phyloP scores from a whole-genome alignment of 306 rosid species.

The Acacia melanoxylon region DNA sequence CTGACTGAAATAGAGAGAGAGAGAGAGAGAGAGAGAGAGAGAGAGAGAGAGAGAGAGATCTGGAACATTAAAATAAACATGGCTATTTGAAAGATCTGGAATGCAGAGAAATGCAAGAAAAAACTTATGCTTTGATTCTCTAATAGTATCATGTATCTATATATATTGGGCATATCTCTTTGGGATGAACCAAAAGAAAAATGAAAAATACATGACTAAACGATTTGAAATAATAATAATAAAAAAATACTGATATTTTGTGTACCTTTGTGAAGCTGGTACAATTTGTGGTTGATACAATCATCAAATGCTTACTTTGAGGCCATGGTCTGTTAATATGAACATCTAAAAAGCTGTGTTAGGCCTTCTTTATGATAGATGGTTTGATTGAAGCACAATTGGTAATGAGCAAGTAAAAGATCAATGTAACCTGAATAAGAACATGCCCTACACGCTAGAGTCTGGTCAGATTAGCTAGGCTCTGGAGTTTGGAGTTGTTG shows the following conservation, averaged over 20 bases:
- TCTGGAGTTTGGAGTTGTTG: not conserved
- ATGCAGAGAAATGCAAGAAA: no score
- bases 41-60: no score
- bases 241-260: not conserved
- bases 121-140: no score
- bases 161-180: not conserved
- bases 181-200: no score
- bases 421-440: not conserved
- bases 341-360: not conserved
- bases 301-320: not conserved
- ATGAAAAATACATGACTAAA: not conserved
- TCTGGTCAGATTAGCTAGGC: not conserved
- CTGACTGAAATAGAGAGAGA: no score
- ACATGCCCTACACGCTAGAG: not conserved
- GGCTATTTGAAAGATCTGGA: no score
- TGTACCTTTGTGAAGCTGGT: not conserved
- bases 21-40: no score
- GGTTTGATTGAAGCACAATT: not conserved
- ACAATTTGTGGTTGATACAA: not conserved
- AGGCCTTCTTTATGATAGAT: not conserved
- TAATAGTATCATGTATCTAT: not conserved
- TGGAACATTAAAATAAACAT: no score
- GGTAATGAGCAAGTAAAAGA: not conserved
- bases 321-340: not conserved
- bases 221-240: not conserved